Evolutionary conservation across 2,329 filamentous ascomycete genomes (phyloP), one percentile per base, ranked within the genome.

Genomic region (Pseudocercospora fuligena): DNA sequence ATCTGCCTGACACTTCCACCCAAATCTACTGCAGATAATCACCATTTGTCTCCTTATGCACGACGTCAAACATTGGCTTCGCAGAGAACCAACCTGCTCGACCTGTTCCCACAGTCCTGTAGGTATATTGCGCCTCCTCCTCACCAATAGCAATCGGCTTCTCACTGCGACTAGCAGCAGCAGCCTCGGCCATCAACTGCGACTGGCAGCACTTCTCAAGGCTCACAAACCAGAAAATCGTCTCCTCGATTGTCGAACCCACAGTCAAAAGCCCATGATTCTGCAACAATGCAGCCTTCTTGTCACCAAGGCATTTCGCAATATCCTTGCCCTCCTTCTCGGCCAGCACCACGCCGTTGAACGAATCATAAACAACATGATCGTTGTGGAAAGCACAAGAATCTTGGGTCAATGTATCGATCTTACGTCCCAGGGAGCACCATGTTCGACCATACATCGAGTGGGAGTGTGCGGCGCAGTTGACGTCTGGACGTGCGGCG

Each of bases 21-120:
- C n/a, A 29, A 1, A 51, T 56, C 63, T 71, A 79, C 72, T 77
- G 73, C 69, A 88, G 73, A 75, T 88, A 88, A 11, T 85, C 84
- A 1, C 85, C 86, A 23, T 80, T 80, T 2, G 84, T 86, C 79
- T 90, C 87, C 75, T 85, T 84, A 73, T 89, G 85, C 68, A 90
- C 86, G 47, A 92, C 79, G 80, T 92, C 90, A 79, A 93, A 93
- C 69, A 89, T 72, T 16, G 90, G 90, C 80, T 89, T 89, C 5
- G 88, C 90, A 72, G 85, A 88, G 75, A 93, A 93, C 83, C 86
- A 92, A 0, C 90, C 90, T 0, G 87, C 88, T 36, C 77, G 74
- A 16, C 85, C 82, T 0, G 82, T 85, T 0, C 91, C 91, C 2
- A 92, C 82, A 0, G 86, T 84, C 78, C 89, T 87, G 73, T 87